These are phyloP conservation scores for Lizonia empirigonia DNA, from an alignment of 2,329 filamentous ascomycete genomes.

Conservation along the genomic window DNA sequence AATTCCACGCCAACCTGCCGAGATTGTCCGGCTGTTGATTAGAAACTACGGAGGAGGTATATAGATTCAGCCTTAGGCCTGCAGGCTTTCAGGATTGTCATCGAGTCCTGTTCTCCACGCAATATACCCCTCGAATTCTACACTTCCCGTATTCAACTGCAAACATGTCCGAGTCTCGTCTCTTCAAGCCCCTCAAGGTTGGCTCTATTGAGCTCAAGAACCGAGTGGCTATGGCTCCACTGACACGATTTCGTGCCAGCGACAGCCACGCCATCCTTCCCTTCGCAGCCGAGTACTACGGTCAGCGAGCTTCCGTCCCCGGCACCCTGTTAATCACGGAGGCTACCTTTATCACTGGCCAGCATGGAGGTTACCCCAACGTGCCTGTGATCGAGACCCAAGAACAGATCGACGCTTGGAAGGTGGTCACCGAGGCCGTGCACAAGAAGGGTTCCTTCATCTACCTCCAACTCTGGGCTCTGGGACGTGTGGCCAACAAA, in stretches of 20 bases:
- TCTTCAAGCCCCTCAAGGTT: constrained; percentile 46
- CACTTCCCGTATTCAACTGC: not conserved
- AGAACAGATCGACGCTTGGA: constrained; percentile 61
- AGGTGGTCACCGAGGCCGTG: constrained; percentile 64
- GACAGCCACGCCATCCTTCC: constrained; percentile 56
- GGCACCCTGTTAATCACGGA: constrained; percentile 66
- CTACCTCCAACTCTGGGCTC: constrained; percentile 66
- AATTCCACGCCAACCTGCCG: constrained; percentile 22
- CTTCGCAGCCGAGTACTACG: constrained; percentile 59
- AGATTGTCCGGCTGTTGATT: constrained; percentile 20
- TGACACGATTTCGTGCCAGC: constrained; percentile 50
- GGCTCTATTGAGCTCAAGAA: constrained; percentile 43
- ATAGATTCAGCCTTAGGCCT: constrained; percentile 11
- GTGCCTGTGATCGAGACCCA: constrained; percentile 64
- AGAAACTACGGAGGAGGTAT: constrained; percentile 14
- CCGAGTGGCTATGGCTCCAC: constrained; percentile 45
- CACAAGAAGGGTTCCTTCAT: constrained; percentile 67
- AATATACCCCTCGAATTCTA: not conserved
- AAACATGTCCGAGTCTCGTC: constrained; percentile 35
- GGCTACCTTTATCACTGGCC: constrained; percentile 58
- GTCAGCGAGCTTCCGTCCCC: constrained; percentile 57
- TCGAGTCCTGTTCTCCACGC: not conserved
- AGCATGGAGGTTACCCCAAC: constrained; percentile 57
- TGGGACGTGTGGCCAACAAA: constrained; percentile 61
- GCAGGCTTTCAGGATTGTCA: not conserved